Evolutionary conservation across 140 eudicot species (phyloP), one percentile per base, ranked within the genome.

Genomic region (Stevia rebaudiana): DNA sequence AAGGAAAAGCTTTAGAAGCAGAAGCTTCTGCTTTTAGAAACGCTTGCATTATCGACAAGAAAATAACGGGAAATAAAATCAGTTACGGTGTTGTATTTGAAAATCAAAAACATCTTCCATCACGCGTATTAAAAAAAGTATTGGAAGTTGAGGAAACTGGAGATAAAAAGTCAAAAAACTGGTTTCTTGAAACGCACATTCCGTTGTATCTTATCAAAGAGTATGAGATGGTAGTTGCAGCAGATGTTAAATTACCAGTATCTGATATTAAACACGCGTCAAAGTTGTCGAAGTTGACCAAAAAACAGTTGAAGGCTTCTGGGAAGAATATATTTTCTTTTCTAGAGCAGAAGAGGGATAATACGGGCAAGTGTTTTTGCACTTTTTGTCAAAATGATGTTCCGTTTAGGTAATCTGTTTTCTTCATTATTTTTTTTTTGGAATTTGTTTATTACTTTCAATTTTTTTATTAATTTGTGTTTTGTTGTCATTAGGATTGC

Each of bases 21-120:
- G 97, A 94, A 60, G 84, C 90, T 62, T 83, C 86, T 68, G 90
- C 89, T 60, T 94, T 88, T 55, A 80, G 97, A 65, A 94, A 94
- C 59, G 99, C 97, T 58, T 76, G 30, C 51, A 78, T 89, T 42
- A 77, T 91, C 44, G 90, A 76, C 63, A 86, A 86, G 81, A 90
- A 73, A 73, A 33, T 36, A 11, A 21, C 59, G 63, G 95, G 83
- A 56, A 75, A 71, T 44, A 89, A 94, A 68, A 65, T 75, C 68
- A 76, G 67, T 28, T 94, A 88, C 53, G 84, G 95, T 31, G 86
- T 94, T 52, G 82, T 76, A 69, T 94, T 94, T 61, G 85, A 85
- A 78, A 81, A 69, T 69, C 99, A 94, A 79, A 94, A 83, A 65
- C 95, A 94, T 70, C 79, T 94, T 35, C 94, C 99, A 9, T 81